Evolutionary conservation across 345 rosid species (phyloP).

Genomic region (Pistacia vera): DNA sequence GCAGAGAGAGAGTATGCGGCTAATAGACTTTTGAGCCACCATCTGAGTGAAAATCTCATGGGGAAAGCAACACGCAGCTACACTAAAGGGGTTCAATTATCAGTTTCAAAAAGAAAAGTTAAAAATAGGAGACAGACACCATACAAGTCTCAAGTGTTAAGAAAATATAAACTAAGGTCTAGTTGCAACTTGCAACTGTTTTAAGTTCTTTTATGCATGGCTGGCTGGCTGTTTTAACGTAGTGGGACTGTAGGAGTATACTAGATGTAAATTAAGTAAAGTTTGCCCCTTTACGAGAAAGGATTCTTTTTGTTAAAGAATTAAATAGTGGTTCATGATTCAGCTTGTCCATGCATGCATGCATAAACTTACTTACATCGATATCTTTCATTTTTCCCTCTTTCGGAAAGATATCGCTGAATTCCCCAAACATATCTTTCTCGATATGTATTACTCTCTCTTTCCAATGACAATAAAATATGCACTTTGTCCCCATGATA

Average conservation of each 20-base stretch:
- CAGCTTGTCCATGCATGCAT: not conserved
- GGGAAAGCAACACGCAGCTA: not conserved
- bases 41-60: not conserved
- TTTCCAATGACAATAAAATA: too few relatives aligned
- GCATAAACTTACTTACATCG: not conserved
- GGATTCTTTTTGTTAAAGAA: not conserved
- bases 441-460: too few relatives aligned
- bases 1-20: not conserved
- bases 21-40: not conserved
- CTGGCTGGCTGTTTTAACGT: too few relatives aligned
- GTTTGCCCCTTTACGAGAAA: too few relatives aligned
- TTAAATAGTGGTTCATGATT: not conserved
- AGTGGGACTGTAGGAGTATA: too few relatives aligned
- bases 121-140: not conserved
- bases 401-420: too few relatives aligned
- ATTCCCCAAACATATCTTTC: too few relatives aligned
- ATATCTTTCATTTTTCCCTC: too few relatives aligned
- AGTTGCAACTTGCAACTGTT: not conserved
- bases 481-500: too few relatives aligned
- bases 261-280: too few relatives aligned
- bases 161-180: constrained; percentile 10
- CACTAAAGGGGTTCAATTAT: not conserved
- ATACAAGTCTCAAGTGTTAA: not conserved
- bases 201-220: too few relatives aligned
- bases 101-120: not conserved